These are phyloP conservation scores for Colletotrichum noveboracense DNA, from an alignment of 2,329 filamentous ascomycete species.

Conservation along the genomic window DNA sequence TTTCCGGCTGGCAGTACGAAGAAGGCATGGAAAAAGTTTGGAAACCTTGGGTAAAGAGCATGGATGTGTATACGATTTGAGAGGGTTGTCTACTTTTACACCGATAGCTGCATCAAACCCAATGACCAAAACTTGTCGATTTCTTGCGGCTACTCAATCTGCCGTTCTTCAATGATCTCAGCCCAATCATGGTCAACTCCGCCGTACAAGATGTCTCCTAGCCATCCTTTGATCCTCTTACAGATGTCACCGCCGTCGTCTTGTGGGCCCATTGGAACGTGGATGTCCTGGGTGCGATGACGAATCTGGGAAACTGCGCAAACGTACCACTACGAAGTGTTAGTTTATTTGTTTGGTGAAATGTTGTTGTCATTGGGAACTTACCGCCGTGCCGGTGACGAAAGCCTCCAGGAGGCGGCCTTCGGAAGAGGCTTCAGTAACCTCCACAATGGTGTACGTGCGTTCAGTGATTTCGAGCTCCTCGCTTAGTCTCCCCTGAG, in stretches of 20 bases:
- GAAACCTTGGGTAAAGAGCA: constrained; percentile 52
- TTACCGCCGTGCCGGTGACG: neutral
- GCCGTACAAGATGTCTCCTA: neutral
- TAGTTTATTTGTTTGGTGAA: rapidly evolving
- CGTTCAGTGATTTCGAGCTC: neutral
- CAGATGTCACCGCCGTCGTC: neutral
- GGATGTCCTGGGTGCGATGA: neutral
- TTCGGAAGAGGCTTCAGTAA: neutral
- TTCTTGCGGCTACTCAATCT: neutral
- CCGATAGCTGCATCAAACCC: neutral
- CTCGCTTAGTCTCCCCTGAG: neutral
- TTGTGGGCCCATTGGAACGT: neutral
- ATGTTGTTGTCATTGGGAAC: neutral
- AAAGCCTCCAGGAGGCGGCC: neutral
- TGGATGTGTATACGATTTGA: constrained; percentile 26
- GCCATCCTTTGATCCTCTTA: neutral
- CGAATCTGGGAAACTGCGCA: neutral
- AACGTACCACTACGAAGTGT: neutral
- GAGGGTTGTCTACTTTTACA: neutral
- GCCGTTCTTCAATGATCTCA: neutral
- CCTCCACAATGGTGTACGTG: neutral
- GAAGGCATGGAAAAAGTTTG: constrained; percentile 51
- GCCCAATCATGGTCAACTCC: neutral
- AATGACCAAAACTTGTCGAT: neutral
- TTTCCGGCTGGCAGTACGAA: constrained; percentile 49